Evolutionary conservation across 2,329 filamentous ascomycete genomes (phyloP).

Genomic region (Trichophyton schoenleinii): DNA sequence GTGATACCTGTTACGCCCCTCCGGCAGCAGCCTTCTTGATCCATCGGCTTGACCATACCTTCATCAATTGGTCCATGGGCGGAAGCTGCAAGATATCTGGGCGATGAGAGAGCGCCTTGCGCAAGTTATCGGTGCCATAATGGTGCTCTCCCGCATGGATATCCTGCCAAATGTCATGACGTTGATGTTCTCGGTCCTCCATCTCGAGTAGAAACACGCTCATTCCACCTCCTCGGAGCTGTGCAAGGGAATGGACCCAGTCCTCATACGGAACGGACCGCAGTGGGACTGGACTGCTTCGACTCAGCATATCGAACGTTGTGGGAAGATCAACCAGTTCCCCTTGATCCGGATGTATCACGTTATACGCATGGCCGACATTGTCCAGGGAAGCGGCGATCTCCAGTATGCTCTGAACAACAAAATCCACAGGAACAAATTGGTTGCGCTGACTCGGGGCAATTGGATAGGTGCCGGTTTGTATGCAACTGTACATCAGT

Average conservation of each 20-base stretch:
- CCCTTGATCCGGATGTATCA: conserved; percentile 11
- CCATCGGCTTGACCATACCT: background rate
- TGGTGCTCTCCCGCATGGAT: background rate
- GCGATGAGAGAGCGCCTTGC: background rate
- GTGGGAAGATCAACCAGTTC: background rate
- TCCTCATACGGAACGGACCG: background rate
- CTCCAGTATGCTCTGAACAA: conserved; percentile 14
- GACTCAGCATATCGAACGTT: background rate
- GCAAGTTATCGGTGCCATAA: background rate
- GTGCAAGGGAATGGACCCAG: background rate
- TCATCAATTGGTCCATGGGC: background rate
- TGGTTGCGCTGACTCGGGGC: background rate
- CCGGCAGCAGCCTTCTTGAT: background rate
- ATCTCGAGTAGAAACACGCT: background rate
- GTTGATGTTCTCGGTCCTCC: background rate
- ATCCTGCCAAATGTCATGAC: background rate
- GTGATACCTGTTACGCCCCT: too few species aligned
- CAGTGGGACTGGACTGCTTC: background rate
- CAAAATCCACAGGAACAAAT: conserved; percentile 14
- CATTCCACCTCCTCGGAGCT: background rate
- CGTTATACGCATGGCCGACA: conserved; percentile 15
- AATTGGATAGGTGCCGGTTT: background rate
- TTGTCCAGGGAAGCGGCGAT: conserved; percentile 12
- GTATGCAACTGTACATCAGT: background rate
- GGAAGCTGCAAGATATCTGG: background rate